These are phyloP conservation scores for Neurospora sublineolata DNA, from an alignment of 495 filamentous ascomycete genomes.

Conservation along the genomic window DNA sequence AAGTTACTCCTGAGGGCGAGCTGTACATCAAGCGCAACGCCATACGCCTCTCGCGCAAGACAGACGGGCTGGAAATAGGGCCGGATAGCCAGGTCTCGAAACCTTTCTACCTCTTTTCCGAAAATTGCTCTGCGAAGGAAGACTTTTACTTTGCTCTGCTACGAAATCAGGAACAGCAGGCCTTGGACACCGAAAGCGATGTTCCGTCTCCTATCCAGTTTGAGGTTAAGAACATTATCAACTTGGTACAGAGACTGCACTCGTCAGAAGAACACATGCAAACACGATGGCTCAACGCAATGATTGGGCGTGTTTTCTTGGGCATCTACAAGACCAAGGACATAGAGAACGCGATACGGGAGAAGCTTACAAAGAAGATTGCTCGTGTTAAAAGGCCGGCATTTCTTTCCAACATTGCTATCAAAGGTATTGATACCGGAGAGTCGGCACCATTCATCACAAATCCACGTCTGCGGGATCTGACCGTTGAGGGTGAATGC, in stretches of 20 bases:
- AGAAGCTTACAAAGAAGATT: conserved; percentile 94
- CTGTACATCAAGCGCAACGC: conserved; percentile 93
- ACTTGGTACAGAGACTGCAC: conserved; percentile 77
- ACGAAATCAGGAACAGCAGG: conserved; percentile 60
- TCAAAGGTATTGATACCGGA: conserved; percentile 77
- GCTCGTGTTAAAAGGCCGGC: conserved; percentile 82
- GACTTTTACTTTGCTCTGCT: conserved; percentile 95
- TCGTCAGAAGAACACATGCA: conserved; percentile 86
- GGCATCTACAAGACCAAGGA: conserved; percentile 75
- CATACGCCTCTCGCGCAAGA: conserved; percentile 66
- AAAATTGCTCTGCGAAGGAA: conserved; percentile 90
- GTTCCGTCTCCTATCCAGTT: conserved; percentile 68
- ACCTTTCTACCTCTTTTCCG: conserved; percentile 88
- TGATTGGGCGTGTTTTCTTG: conserved; percentile 79
- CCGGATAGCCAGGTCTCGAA: conserved; percentile 47
- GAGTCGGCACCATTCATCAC: conserved; percentile 80
- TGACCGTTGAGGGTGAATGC: conserved; percentile 84
- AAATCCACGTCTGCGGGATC: conserved; percentile 76
- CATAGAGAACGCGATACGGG: conserved; percentile 62
- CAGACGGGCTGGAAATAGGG: conserved; percentile 43
- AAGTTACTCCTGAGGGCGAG: conserved; percentile 77
- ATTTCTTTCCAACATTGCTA: conserved; percentile 69
- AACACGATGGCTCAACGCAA: conserved; percentile 87
- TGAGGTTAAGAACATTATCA: conserved; percentile 72
- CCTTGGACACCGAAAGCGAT: conserved; percentile 40